Conservation (phyloP, 2,329 filamentous ascomycete genomes). For the Pezicula radicicola region DNA sequence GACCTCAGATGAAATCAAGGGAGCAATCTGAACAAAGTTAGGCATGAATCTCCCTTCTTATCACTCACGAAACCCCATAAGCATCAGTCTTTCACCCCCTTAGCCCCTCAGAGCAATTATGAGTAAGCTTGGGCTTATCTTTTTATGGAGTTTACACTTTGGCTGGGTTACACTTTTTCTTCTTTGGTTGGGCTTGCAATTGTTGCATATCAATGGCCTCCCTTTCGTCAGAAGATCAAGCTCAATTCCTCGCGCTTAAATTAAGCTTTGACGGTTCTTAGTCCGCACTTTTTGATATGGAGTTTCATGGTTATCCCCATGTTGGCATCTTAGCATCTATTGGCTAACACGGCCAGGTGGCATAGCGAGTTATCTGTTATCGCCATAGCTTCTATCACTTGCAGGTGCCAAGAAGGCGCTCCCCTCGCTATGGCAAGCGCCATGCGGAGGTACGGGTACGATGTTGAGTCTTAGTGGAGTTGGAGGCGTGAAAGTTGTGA, state of each 20-base stretch:
- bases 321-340: conserved; percentile 1
- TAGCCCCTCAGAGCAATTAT: too few species aligned
- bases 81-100: not conserved
- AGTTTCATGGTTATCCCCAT: not conserved
- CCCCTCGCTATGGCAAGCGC: too few species aligned
- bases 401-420: too few species aligned
- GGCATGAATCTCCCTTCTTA: not conserved
- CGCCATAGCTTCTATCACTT: too few species aligned
- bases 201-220: too few species aligned
- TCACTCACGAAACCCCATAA: not conserved
- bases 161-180: too few species aligned
- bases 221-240: too few species aligned
- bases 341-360: not conserved
- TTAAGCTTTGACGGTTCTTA: not conserved
- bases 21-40: not conserved
- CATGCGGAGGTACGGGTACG: not conserved
- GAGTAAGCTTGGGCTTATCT: too few species aligned
- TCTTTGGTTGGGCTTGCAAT: too few species aligned
- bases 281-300: not conserved
- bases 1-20: too few species aligned
- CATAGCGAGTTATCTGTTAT: too few species aligned
- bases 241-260: not conserved
- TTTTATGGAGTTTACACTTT: too few species aligned
- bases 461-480: not conserved
- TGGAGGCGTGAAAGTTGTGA: not conserved